Evolutionary conservation across 345 rosid species (phyloP), one percentile per base, ranked within the genome.

Genomic region (Citrus glauca): DNA sequence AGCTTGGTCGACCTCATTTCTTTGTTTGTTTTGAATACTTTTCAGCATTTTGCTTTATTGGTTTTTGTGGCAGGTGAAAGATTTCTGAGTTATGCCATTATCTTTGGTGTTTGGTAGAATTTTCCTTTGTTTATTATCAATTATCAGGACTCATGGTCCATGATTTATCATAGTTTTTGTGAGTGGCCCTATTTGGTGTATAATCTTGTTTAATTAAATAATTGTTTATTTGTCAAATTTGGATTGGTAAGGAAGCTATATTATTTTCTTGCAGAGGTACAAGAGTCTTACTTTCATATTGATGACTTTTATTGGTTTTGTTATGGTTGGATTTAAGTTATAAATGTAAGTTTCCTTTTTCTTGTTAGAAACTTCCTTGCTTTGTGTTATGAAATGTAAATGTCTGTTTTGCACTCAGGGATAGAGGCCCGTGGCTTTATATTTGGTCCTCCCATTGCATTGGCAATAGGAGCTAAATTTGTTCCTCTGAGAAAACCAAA

Each of bases 391-490:
- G 48, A 66, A 61, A 30, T 33, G 40, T 61, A 13, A 27, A 37
- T 11, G 22, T 45, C 30, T 70, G 50, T 69, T 1, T 72, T 16
- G 63, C 60, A 72, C 79, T 55, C 91, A 96, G 99, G 99, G 65
- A 89, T 96, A 72, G 99, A 96, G 81, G 98, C 99, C 60, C 89
- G 99, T 6, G 99, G 99, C 53, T 96, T 96, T 77, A 83, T 96
- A 28, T 96, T 96, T 40, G 99, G 98, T 65, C 95, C 98, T 82
- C 92, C 99, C 40, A 94, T 94, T 35, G 99, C 99, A 11, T 81
- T 96, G 87, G 99, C 98, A 9, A 96, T 94, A 63, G 98, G 98
- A 79, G 99, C 99, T 14, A 96, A 96, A 84, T 96, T 96, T 59
- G 95, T 96, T 81, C 98, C 98, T 45, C 71, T 96, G 69, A 90